Base-by-base conservation (phyloP, 2,329 filamentous ascomycete genomes). In the Didymella lethalis region DNA sequence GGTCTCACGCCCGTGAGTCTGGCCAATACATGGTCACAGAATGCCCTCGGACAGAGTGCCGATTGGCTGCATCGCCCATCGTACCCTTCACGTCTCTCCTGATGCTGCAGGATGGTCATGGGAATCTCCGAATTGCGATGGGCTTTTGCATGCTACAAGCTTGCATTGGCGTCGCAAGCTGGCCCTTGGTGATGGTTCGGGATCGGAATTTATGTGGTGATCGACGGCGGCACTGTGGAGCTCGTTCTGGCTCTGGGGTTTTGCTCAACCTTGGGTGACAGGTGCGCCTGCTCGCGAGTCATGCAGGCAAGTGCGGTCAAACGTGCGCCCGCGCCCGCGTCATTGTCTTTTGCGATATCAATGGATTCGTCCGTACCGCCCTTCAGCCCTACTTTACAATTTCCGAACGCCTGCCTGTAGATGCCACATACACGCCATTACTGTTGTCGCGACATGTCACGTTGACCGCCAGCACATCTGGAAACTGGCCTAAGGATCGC, bases 141-240 rank as follows among this genome's bases (percentile, higher is more conserved):
- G 11, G 31, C 46, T 50, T 54, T 59, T 29, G 16, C 50, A 59
- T 59, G 50, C 23, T 43, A 34, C 20, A 38, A 50, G 29, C 40
- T 51, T 45, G 49, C 44, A 14, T 18, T n/a, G 18, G 36, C 18
- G 36, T 20, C 18, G 36, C 36, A 40, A 40, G 46, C 23, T 14
- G 8, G 20, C 10, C n/a, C 16, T 48, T 47, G 28, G 46, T 50
- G 41, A 18, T 50, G 51, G 20, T 47, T 25, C n/a, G n/a, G 47
- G 56, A 59, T 59, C 56, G 56, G 29, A 11, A 50, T 54, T 59
- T 54, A 31, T 43, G 34, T 54, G 56, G 47, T 59, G 56, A 59
- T 59, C 56, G 56, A 59, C 54, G 56, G 29, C 50, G 56, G 54
- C 50, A 59, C 34, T 46, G 56, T 53, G 55, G 48, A 48, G 38